Evolutionary conservation across 2,329 filamentous ascomycete genomes (phyloP).

Genomic region (Nigrospora sphaerica): DNA sequence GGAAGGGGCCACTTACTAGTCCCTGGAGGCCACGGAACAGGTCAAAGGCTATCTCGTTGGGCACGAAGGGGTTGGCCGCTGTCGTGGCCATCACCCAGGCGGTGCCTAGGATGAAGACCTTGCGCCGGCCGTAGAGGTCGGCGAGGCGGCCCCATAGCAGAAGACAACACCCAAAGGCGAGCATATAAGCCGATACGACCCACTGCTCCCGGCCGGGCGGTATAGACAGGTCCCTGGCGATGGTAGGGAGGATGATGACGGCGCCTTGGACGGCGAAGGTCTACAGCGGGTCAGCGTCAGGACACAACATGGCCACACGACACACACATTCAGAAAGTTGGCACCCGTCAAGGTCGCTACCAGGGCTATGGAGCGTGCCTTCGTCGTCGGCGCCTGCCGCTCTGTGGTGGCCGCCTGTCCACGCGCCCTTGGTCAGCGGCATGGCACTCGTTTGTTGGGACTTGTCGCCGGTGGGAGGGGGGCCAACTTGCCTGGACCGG

Average conservation of each 20-base stretch:
- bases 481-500: too few species aligned
- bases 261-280: not conserved
- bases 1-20: conserved; percentile 8
- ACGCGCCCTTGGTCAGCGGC: too few species aligned
- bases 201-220: conserved; percentile 28
- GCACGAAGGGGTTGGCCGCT: conserved; percentile 29
- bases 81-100: conserved; percentile 29
- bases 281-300: not conserved
- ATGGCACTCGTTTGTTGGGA: too few species aligned
- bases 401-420: too few species aligned
- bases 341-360: too few species aligned
- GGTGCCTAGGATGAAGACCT: conserved; percentile 33
- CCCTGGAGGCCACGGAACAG: conserved; percentile 33
- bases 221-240: conserved; percentile 21
- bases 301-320: too few species aligned
- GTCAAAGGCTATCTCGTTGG: conserved; percentile 34
- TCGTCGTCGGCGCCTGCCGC: too few species aligned
- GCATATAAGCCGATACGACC: conserved; percentile 34
- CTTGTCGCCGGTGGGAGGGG: too few species aligned
- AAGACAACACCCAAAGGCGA: conserved; percentile 36
- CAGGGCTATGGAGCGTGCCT: too few species aligned
- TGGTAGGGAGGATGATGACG: conserved; percentile 23
- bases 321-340: too few species aligned
- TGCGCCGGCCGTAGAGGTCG: conserved; percentile 33
- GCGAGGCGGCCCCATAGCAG: conserved; percentile 33